These are phyloP conservation scores for Eucalyptus brandiana DNA, from an alignment of 345 rosid genomes.

Conservation along the genomic window DNA sequence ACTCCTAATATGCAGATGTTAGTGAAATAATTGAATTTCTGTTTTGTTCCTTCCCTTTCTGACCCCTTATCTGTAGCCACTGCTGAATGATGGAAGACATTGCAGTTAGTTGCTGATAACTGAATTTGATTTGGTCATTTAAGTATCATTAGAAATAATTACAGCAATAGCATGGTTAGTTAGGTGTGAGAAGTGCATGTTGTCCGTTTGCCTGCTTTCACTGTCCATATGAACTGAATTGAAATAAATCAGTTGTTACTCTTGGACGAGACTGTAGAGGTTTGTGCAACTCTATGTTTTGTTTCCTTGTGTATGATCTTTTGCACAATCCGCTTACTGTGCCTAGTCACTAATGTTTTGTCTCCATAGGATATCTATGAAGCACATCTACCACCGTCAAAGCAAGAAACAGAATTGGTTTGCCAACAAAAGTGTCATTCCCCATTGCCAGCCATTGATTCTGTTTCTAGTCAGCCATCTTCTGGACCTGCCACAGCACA, in stretches of 20 bases:
- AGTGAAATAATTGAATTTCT: not conserved
- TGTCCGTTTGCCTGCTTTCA: not conserved
- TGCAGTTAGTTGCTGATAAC: not conserved
- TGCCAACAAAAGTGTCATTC: conserved; percentile 10
- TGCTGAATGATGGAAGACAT: not conserved
- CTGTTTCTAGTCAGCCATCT: conserved; percentile 29
- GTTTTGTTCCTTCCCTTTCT: not conserved
- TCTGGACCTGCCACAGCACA: conserved; percentile 22
- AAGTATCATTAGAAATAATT: not conserved
- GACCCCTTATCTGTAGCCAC: not conserved
- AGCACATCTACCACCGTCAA: conserved; percentile 20
- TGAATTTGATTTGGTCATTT: not conserved
- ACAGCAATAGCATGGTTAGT: not conserved
- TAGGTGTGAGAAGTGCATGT: not conserved
- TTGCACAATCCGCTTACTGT: not conserved
- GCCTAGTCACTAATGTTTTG: not conserved
- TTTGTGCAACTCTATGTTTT: no score
- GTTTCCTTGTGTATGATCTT: not conserved
- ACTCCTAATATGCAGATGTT: not conserved
- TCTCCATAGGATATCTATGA: conserved; percentile 60
- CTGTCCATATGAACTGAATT: no score
- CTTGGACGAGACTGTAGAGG: no score
- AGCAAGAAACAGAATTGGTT: conserved; percentile 10
- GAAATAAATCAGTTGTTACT: not conserved
- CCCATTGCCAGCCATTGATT: conserved; percentile 16